Evolutionary conservation across 2,329 filamentous ascomycete species (phyloP).

Genomic region (Ceratocystis cacaofunesta): DNA sequence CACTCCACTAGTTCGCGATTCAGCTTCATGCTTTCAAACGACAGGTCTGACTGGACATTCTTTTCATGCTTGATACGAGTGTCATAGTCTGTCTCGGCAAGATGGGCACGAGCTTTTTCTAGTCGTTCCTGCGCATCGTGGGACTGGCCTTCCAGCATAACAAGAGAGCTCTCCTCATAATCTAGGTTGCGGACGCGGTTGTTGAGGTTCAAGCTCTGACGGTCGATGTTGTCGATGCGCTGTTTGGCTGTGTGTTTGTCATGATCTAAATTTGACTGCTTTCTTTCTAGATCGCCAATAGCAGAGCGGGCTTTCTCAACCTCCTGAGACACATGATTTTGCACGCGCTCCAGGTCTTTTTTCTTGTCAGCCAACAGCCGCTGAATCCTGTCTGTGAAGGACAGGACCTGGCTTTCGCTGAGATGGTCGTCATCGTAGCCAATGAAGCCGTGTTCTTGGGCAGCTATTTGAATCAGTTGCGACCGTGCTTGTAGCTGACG

Average conservation of each 20-base stretch:
- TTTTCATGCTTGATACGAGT: slow-evolving; percentile 52
- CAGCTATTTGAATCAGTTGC: slow-evolving; percentile 62
- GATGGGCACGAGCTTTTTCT: slow-evolving; percentile 44
- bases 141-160: slow-evolving; percentile 58
- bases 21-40: slow-evolving; percentile 56
- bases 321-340: slow-evolving; percentile 59
- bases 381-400: slow-evolving; percentile 64
- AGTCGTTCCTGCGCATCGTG: slow-evolving; percentile 53
- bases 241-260: slow-evolving; percentile 59
- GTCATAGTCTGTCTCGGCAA: slow-evolving; percentile 53
- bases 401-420: slow-evolving; percentile 54
- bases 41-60: slow-evolving; percentile 49
- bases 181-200: slow-evolving; percentile 55
- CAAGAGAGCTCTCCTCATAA: slow-evolving; percentile 73
- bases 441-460: slow-evolving; percentile 61
- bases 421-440: slow-evolving; percentile 64
- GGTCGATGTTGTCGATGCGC: slow-evolving; percentile 59
- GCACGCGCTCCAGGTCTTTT: slow-evolving; percentile 57
- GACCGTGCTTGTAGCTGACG: slow-evolving; percentile 58
- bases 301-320: slow-evolving; percentile 54
- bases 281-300: slow-evolving; percentile 60
- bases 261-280: slow-evolving; percentile 56
- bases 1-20: slow-evolving; percentile 71
- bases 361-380: slow-evolving; percentile 67
- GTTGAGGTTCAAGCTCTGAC: slow-evolving; percentile 51